These are phyloP conservation scores for Alternaria triticimaculans DNA, from an alignment of 2,329 filamentous ascomycete species.

Conservation along the genomic window DNA sequence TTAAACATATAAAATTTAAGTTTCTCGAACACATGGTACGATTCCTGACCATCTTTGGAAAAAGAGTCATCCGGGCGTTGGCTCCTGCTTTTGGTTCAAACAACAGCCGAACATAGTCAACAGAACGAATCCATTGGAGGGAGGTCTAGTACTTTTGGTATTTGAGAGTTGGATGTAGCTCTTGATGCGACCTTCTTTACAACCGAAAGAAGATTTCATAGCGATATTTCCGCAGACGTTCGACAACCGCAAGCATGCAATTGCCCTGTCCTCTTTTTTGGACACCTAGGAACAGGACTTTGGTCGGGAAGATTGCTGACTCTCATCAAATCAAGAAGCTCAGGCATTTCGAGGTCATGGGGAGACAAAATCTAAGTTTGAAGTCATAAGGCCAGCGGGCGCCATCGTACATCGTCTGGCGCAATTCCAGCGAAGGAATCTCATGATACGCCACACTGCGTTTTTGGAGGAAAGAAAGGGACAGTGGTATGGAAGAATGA, in stretches of 20 bases:
- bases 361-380: neutral
- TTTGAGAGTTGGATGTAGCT: neutral
- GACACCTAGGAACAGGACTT: neutral
- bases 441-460: neutral
- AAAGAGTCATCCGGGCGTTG: no score
- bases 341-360: neutral
- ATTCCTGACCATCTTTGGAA: no score
- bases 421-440: neutral
- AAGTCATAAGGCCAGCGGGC: neutral
- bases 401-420: neutral
- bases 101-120: neutral
- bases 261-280: neutral
- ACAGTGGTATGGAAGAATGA: neutral
- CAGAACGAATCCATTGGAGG: neutral
- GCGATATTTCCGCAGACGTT: rapidly evolving
- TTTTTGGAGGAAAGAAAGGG: neutral
- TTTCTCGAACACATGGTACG: neutral
- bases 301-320: neutral
- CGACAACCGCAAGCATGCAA: neutral
- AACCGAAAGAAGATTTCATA: neutral
- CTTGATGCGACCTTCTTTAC: neutral
- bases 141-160: neutral
- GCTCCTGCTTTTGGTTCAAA: neutral
- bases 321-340: neutral
- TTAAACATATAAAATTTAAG: no score